Evolutionary conservation across 345 rosid species (phyloP).

Genomic region (Diplotaxis tenuifolia): DNA sequence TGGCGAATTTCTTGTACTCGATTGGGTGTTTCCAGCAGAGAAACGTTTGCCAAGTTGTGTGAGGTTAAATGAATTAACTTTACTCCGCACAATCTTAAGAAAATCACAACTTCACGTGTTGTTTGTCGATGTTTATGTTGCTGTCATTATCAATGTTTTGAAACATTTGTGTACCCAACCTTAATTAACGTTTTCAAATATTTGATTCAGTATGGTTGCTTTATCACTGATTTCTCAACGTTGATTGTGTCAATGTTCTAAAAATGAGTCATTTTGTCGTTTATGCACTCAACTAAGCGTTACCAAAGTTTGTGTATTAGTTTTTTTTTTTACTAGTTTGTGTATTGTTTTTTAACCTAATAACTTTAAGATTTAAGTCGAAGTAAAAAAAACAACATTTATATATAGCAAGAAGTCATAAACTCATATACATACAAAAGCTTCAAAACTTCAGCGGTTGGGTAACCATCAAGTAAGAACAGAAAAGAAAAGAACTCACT

Average conservation of each 20-base stretch:
- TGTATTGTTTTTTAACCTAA: too few relatives aligned
- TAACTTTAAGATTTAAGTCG: too few relatives aligned
- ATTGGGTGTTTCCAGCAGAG: slow-evolving; percentile 12
- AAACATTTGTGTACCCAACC: not conserved
- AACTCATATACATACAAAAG: not conserved
- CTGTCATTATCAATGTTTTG: not conserved
- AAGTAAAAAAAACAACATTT: too few relatives aligned
- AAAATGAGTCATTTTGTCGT: not conserved
- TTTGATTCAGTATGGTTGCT: not conserved
- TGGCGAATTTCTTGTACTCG: slow-evolving; percentile 16
- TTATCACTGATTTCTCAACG: not conserved
- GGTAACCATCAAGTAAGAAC: not conserved
- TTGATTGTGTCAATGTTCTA: not conserved
- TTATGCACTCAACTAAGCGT: not conserved
- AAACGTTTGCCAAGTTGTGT: not conserved
- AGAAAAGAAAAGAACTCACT: not conserved
- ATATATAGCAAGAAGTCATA: not conserved
- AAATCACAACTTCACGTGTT: not conserved
- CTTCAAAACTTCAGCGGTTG: not conserved
- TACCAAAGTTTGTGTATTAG: too few relatives aligned
- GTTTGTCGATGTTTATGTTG: not conserved
- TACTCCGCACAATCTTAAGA: not conserved
- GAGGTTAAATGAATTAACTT: not conserved
- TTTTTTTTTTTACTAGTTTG: too few relatives aligned
- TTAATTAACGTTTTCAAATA: not conserved